A percentile compares a stretch with the other conserved stretches of the same genome.
phyloP scores from a whole-genome alignment of 495 filamentous ascomycete genomes.

The Aspergillus olivimuriae region DNA sequence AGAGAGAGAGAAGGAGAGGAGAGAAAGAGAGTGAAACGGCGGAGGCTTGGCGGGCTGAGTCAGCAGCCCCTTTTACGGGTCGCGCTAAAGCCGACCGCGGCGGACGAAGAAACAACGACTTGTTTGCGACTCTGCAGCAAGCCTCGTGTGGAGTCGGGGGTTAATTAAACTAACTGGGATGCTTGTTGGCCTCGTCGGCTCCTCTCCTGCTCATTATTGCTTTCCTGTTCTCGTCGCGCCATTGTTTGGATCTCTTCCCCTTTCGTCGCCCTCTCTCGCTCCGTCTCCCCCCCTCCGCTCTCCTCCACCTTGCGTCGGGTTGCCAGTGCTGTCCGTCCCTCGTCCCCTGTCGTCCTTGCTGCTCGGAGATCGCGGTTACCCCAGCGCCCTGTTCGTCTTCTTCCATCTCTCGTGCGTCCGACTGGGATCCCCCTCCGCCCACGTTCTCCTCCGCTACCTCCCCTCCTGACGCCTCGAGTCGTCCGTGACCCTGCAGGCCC shows the following conservation, averaged over 20 bases:
- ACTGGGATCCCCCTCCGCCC: no score
- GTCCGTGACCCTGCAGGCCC: no score
- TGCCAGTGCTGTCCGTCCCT: neutral
- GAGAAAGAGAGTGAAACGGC: conserved; percentile 12
- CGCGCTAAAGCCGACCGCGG: neutral
- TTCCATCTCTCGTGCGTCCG: no score
- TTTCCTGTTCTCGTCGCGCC: conserved; percentile 8
- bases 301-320: neutral
- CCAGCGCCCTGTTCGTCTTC: no score
- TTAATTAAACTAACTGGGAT: conserved; percentile 13
- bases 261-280: conserved; percentile 5
- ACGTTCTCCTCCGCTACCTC: no score
- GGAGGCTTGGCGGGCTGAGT: conserved; percentile 26
- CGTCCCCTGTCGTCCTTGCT: neutral
- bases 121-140: no score
- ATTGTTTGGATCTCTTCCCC: no score
- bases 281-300: neutral
- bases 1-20: neutral
- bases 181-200: no score
- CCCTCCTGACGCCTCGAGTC: no score
- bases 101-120: no score
- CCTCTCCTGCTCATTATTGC: neutral
- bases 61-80: conserved; percentile 37
- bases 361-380: no score
- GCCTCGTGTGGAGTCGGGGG: conserved; percentile 16